Conservation (phyloP, 1,284 basidiomycete genomes). For the Puccinia triticina region DNA sequence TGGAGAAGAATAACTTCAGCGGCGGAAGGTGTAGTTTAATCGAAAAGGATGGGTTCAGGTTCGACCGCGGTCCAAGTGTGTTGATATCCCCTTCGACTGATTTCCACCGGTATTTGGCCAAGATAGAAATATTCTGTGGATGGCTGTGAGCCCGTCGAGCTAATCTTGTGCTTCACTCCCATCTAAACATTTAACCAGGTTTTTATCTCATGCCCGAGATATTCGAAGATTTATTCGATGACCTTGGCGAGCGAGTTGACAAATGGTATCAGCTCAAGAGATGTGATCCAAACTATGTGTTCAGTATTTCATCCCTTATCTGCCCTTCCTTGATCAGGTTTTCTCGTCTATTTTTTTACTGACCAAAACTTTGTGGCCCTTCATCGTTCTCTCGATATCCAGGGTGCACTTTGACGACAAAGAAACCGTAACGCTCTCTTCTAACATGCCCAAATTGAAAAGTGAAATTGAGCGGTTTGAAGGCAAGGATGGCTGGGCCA, state of each 20-base stretch:
- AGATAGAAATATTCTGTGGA: neutral
- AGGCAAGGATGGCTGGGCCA: conserved; percentile 62
- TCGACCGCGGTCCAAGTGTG: conserved; percentile 51
- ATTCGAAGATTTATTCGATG: conserved; percentile 50
- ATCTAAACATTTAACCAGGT: conserved; percentile 25
- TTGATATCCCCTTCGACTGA: neutral
- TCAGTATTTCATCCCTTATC: conserved; percentile 50
- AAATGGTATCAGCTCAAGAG: conserved; percentile 52
- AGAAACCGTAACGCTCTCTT: conserved; percentile 62
- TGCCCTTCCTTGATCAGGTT: neutral
- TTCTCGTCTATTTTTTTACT: neutral
- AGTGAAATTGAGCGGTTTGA: conserved; percentile 64
- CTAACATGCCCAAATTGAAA: conserved; percentile 63
- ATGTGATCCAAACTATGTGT: conserved; percentile 52
- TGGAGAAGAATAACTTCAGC: conserved; percentile 63
- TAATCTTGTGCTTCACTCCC: neutral
- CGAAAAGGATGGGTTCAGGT: conserved; percentile 62
- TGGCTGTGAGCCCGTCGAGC: neutral
- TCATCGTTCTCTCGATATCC: neutral
- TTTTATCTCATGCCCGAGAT: conserved; percentile 52
- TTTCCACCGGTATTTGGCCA: too few relatives aligned
- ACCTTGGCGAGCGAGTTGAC: conserved; percentile 47
- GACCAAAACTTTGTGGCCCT: neutral
- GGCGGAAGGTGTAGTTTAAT: conserved; percentile 65
- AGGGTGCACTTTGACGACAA: conserved; percentile 64